Evolutionary conservation across 2,329 filamentous ascomycete species (phyloP), one percentile per base, ranked within the genome.

Genomic region (Dactylellina cionopaga): DNA sequence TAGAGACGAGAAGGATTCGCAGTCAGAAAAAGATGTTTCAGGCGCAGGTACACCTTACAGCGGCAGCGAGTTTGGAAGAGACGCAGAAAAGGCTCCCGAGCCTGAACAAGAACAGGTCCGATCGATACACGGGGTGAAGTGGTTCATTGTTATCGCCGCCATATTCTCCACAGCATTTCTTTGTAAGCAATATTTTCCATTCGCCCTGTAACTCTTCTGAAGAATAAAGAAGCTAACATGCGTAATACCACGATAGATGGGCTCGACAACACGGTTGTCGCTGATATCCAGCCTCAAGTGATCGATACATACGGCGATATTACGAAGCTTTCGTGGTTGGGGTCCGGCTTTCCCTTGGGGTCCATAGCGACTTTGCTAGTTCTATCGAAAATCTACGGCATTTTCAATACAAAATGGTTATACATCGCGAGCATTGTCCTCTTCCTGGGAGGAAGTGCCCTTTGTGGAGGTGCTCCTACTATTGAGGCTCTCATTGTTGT

Each of bases 201-300:
- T 13, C 15, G 3, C 5, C 9, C 13, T 11, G 22, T 7, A 31
- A 3, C 13, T 29, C 7, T 17, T 13, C 2, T 17, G 6, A n/a
- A 19, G 29, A 35, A 24, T n/a, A 43, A n/a, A 52, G 41, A 22
- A 29, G 39, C 10, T 74, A 74, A 59, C n/a, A 29, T 58, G 49
- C 11, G 51, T 78, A 17, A 43, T n/a, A n/a, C n/a, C n/a, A n/a
- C n/a, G n/a, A n/a, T 17, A 66, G 60, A 68, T 25, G 79, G 80
- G 9, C 78, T 83, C 25, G 82, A 83, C 77, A 84, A 81, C 39
- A 86, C 84, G 2, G 83, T 86, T 47, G 69, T 74, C 7, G 84
- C 83, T 24, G 81, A 83, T 75, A 78, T 85, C 6, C 83, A 85
- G 60, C 81, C 80, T 0, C 76, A 79, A 5, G 80, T 84, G 11